Percentiles rank a stretch among this genome's conserved stretches.
Evolutionary conservation across 345 rosid genomes (phyloP).

Genomic region (Excoecaria agallocha): DNA sequence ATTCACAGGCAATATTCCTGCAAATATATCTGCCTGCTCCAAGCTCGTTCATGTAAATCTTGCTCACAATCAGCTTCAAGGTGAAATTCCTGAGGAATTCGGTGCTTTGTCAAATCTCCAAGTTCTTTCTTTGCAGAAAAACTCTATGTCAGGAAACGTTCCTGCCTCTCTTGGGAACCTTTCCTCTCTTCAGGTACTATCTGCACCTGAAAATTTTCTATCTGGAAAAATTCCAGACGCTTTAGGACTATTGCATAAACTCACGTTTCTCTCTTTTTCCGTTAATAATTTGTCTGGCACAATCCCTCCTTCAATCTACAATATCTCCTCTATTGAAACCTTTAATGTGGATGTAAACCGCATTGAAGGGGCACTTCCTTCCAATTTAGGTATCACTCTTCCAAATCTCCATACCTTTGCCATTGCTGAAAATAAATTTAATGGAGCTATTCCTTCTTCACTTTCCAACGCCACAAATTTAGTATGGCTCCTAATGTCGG

Average conservation of each 20-base stretch:
- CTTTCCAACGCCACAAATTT: conserved; percentile 29
- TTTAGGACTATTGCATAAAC: not conserved
- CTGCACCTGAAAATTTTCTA: not conserved
- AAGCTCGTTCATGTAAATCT: not conserved
- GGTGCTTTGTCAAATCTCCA: conserved; percentile 17
- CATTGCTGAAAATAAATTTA: not conserved
- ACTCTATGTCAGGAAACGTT: conserved; percentile 16
- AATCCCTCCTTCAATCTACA: conserved; percentile 22
- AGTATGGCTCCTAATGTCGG: not conserved
- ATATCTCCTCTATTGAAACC: not conserved
- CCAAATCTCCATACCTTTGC: conserved; percentile 12
- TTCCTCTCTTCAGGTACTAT: not conserved
- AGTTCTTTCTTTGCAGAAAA: rapidly evolving
- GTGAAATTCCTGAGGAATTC: conserved; percentile 14
- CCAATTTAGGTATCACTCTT: conserved; percentile 12
- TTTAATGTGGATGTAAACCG: rapidly evolving
- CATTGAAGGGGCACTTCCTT: conserved; percentile 17
- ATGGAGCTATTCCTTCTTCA: conserved; percentile 23
- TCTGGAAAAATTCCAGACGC: not conserved
- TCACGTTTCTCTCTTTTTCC: not conserved
- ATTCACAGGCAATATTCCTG: not conserved
- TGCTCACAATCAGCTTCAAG: not conserved
- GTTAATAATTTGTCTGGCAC: conserved; percentile 1
- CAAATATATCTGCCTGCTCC: conserved; percentile 10
- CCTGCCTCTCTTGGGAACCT: conserved; percentile 11